Evolutionary conservation across 768 basidiomycete species (phyloP).

Genomic region (Phallus indusiatus): DNA sequence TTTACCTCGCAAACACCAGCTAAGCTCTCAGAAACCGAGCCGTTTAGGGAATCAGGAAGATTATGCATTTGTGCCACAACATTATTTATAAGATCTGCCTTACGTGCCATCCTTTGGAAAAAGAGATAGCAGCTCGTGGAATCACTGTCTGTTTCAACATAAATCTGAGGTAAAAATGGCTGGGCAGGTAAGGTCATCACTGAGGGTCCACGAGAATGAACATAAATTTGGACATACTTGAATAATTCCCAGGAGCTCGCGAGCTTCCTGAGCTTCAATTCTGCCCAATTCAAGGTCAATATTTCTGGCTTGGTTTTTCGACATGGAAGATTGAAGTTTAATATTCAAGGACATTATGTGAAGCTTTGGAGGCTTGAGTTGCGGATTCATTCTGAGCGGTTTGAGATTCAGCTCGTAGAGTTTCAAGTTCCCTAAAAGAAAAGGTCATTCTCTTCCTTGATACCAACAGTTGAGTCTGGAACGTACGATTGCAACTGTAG

Average conservation of each 20-base stretch:
- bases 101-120: slow-evolving; percentile 82
- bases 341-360: slow-evolving; percentile 90
- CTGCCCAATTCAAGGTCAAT: slow-evolving; percentile 85
- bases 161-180: slow-evolving; percentile 88
- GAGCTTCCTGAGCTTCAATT: slow-evolving; percentile 75
- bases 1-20: slow-evolving; percentile 92
- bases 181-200: slow-evolving; percentile 20
- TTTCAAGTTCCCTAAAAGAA: slow-evolving; percentile 68
- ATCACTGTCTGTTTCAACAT: slow-evolving; percentile 81
- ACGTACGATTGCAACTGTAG: slow-evolving; percentile 66
- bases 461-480: slow-evolving; percentile 6
- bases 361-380: slow-evolving; percentile 77
- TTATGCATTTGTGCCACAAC: slow-evolving; percentile 77
- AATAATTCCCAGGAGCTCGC: slow-evolving; percentile 72
- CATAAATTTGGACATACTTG: slow-evolving; percentile 40
- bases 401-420: slow-evolving; percentile 74
- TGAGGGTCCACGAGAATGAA: not conserved
- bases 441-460: not conserved
- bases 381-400: slow-evolving; percentile 77
- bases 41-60: slow-evolving; percentile 78
- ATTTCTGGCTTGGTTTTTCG: slow-evolving; percentile 81
- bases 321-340: slow-evolving; percentile 83
- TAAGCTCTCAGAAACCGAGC: slow-evolving; percentile 70
- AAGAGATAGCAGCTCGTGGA: slow-evolving; percentile 86
- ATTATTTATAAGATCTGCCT: slow-evolving; percentile 77